A percentile compares a stretch with the other conserved stretches of the same genome.
These are phyloP conservation scores for Mycena galopus DNA, from an alignment of 768 basidiomycete species.

Conservation along the genomic window DNA sequence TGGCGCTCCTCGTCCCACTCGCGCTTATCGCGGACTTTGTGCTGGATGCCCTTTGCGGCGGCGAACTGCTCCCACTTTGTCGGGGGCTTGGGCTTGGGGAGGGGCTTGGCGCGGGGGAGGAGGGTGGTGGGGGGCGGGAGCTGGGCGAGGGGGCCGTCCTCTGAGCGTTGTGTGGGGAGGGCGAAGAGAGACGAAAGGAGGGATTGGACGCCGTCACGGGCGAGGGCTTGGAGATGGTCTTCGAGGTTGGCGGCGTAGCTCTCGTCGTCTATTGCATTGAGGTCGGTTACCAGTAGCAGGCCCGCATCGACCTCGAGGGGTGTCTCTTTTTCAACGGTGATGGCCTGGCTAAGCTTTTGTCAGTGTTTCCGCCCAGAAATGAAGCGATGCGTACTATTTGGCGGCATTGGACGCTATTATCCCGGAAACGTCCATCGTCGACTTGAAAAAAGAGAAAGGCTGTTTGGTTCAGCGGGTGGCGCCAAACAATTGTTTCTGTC, in stretches of 20 bases:
- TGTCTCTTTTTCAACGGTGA: conserved; percentile 81
- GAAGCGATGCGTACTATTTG: conserved; percentile 68
- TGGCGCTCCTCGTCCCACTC: conserved; percentile 96
- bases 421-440: conserved; percentile 84
- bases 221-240: conserved; percentile 81
- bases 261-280: conserved; percentile 87
- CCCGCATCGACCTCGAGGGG: conserved; percentile 87
- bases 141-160: conserved; percentile 85
- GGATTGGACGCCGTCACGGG: conserved; percentile 86
- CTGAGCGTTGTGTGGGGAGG: conserved; percentile 81
- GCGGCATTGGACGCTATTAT: conserved; percentile 81
- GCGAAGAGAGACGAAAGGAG: conserved; percentile 85
- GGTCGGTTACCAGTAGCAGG: conserved; percentile 87
- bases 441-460: conserved; percentile 13
- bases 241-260: conserved; percentile 87
- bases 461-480: background rate
- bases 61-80: conserved; percentile 99
- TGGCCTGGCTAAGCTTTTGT: conserved; percentile 65
- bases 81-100: conserved; percentile 91
- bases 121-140: conserved; percentile 83
- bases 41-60: conserved; percentile 91
- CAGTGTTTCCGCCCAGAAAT: background rate
- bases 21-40: conserved; percentile 81
- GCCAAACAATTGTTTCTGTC: background rate
- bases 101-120: conserved; percentile 91